Percentiles rank a stretch among this genome's conserved stretches.
Evolutionary conservation across 768 basidiomycete genomes (phyloP).

Genomic region (Sutorius australiensis): DNA sequence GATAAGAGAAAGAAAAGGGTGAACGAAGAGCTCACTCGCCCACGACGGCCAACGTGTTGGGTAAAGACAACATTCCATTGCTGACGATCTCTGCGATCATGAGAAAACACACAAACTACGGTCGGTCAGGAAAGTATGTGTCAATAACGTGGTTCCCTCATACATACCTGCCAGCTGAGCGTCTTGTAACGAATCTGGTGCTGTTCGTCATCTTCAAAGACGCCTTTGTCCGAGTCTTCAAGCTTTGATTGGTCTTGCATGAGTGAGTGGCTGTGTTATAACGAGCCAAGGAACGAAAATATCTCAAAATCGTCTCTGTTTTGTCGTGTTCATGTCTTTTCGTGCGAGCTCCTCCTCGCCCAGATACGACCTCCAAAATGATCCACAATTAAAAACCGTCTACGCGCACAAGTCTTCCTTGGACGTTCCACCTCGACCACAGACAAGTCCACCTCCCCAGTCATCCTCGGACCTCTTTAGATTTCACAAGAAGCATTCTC

Average conservation of each 20-base stretch:
- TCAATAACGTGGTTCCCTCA: background rate
- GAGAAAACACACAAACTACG: conserved; percentile 1
- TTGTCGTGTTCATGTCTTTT: background rate
- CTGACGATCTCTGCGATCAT: conserved; percentile 5
- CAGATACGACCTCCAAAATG: conserved; percentile 44
- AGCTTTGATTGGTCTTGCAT: background rate
- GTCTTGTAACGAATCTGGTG: conserved; percentile 4
- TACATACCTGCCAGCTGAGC: conserved; percentile 2
- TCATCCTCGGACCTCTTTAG: conserved; percentile 10
- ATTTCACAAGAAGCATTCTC: conserved; percentile 22
- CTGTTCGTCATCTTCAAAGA: conserved; percentile 45
- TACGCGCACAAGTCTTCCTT: conserved; percentile 38
- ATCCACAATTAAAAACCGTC: conserved; percentile 9
- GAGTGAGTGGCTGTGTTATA: conserved; percentile 1
- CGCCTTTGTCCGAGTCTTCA: conserved; percentile 16
- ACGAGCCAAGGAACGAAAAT: background rate
- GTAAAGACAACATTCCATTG: background rate
- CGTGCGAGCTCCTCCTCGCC: conserved; percentile 47
- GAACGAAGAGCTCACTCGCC: background rate
- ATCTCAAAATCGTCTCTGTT: background rate
- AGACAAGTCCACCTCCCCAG: conserved; percentile 35
- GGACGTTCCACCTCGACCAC: conserved; percentile 44
- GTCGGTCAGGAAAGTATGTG: background rate
- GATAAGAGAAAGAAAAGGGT: background rate
- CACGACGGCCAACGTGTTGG: conserved; percentile 1